A percentile compares a stretch with the other conserved stretches of the same genome.
phyloP scores from a whole-genome alignment of 805 yeast species.

The Tetrapisispora iriomotensis region DNA sequence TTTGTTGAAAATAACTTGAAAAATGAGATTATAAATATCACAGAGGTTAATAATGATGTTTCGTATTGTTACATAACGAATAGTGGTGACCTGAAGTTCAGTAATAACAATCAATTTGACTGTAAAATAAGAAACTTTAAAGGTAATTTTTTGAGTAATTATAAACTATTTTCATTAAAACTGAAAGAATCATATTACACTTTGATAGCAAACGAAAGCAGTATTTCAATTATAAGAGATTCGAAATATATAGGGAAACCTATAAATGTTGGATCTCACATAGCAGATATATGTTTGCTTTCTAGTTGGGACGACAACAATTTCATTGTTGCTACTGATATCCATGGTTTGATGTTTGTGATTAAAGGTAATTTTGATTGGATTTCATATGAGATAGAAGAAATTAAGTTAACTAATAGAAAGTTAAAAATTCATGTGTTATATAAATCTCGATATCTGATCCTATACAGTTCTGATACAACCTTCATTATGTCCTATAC shows the following conservation, averaged over 20 bases:
- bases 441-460: background rate
- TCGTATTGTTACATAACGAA: background rate
- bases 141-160: background rate
- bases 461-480: slow-evolving; percentile 4
- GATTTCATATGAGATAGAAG: slow-evolving; percentile 1
- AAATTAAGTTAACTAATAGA: slow-evolving; percentile 6
- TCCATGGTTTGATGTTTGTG: slow-evolving; percentile 10
- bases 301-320: background rate
- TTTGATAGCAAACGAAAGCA: background rate
- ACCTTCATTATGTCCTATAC: background rate
- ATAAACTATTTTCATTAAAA: slow-evolving; percentile 2
- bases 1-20: slow-evolving; percentile 4
- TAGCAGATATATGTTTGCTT: background rate
- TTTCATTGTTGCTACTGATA: slow-evolving; percentile 10
- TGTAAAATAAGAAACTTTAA: slow-evolving; percentile 1
- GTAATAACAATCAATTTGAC: background rate
- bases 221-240: background rate
- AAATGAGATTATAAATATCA: background rate
- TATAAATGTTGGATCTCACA: background rate
- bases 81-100: background rate
- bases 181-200: background rate
- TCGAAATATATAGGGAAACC: background rate
- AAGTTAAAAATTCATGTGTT: slow-evolving; percentile 6
- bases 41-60: background rate
- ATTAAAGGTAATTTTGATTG: slow-evolving; percentile 4